A percentile compares a stretch with the other conserved stretches of the same genome.
Evolutionary conservation across 2,329 filamentous ascomycete genomes (phyloP).

Genomic region (Cryoendolithus antarcticus): DNA sequence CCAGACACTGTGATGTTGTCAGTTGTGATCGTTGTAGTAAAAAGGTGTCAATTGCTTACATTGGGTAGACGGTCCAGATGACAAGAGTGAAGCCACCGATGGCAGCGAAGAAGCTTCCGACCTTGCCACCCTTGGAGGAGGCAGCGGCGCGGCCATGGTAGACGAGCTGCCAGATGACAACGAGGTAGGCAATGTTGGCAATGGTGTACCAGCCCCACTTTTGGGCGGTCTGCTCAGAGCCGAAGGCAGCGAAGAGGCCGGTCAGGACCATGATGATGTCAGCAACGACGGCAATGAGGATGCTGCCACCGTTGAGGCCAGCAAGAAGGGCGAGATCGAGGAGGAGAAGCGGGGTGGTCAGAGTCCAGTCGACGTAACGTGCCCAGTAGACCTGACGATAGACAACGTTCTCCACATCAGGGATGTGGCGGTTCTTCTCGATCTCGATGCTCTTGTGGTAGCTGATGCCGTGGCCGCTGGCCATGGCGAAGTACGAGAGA

Average conservation of each 20-base stretch:
- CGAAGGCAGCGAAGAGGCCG: slow-evolving; percentile 58
- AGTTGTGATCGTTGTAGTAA: slow-evolving; percentile 6
- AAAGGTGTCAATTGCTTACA: slow-evolving; percentile 33
- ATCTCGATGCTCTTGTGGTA: slow-evolving; percentile 45
- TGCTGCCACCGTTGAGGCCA: slow-evolving; percentile 59
- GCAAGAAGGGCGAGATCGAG: slow-evolving; percentile 61
- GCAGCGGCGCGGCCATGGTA: slow-evolving; percentile 54
- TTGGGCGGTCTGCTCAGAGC: slow-evolving; percentile 42
- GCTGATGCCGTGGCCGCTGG: slow-evolving; percentile 56
- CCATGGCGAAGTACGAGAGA: slow-evolving; percentile 73
- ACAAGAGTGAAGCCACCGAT: slow-evolving; percentile 56
- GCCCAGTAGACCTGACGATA: slow-evolving; percentile 58
- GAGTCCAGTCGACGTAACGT: slow-evolving; percentile 68
- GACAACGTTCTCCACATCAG: slow-evolving; percentile 50
- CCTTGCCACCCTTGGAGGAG: slow-evolving; percentile 47
- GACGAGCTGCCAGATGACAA: slow-evolving; percentile 58
- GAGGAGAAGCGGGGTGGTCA: slow-evolving; percentile 64
- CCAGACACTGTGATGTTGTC: slow-evolving; percentile 45
- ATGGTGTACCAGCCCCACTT: slow-evolving; percentile 72
- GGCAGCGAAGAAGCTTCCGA: slow-evolving; percentile 52
- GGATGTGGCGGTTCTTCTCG: slow-evolving; percentile 52
- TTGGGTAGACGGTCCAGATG: slow-evolving; percentile 64
- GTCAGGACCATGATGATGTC: slow-evolving; percentile 60
- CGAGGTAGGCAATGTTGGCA: slow-evolving; percentile 56
- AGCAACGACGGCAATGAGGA: slow-evolving; percentile 55